These are phyloP conservation scores for Vigna mungo DNA, from an alignment of 306 rosid genomes.

Conservation along the genomic window DNA sequence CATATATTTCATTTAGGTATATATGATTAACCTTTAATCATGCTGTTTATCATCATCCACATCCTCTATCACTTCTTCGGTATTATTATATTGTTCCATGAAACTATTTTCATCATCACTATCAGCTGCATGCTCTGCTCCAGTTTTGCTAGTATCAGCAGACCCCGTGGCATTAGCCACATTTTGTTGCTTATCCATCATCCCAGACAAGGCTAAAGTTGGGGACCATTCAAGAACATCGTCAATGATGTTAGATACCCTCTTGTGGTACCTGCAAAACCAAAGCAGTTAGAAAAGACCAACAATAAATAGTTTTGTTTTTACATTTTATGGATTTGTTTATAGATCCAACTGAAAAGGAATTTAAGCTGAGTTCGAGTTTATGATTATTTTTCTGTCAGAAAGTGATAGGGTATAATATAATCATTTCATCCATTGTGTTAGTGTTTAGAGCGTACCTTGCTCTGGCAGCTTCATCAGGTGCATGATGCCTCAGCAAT, in stretches of 20 bases:
- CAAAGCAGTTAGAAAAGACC: constrained; percentile 16
- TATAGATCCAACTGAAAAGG: constrained; percentile 1
- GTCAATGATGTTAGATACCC: constrained; percentile 93
- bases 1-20: constrained; percentile 48
- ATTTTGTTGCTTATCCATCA: constrained; percentile 89
- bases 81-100: constrained; percentile 50
- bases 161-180: constrained; percentile 69
- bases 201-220: constrained; percentile 90
- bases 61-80: constrained; percentile 61
- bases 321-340: background rate
- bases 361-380: constrained; percentile 19
- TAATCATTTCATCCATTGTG: constrained; percentile 18
- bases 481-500: constrained; percentile 95
- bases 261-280: constrained; percentile 81
- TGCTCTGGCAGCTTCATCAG: constrained; percentile 99
- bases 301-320: background rate
- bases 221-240: constrained; percentile 99
- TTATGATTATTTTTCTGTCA: background rate
- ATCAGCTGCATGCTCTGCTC: constrained; percentile 50
- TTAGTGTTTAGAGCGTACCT: constrained; percentile 60
- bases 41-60: constrained; percentile 61
- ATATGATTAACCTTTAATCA: constrained; percentile 46
- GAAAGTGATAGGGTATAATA: constrained; percentile 24
- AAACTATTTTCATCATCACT: constrained; percentile 48
- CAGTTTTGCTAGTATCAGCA: constrained; percentile 45